Base-by-base conservation (phyloP, 345 rosid genomes). In the Dovyalis caffra region DNA sequence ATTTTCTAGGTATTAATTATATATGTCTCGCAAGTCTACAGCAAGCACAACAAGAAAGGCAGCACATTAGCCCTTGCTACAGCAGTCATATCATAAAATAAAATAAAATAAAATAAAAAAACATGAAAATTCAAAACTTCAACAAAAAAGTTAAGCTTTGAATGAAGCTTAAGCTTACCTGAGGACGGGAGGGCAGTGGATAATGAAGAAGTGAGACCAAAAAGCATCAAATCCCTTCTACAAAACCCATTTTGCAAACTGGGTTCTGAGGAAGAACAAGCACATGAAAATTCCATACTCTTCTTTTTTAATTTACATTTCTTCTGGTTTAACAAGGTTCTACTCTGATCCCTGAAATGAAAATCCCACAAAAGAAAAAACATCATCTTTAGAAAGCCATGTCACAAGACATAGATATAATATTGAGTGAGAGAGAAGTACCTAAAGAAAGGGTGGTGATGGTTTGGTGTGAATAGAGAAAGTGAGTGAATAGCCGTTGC, bases 171-270 rank as follows among this genome's bases (percentile, higher is more conserved):
- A 66, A 53, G 66, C 35, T 75, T 71, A 89, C 97, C 91, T 64
- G 90, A 34, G 80, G 79, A 26, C 6, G 90, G 90, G 5, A 87
- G 72, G 80, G 79, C 66, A 72, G 82, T 29, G 58, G 94, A 79
- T 70, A 87, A 23, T 0, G 95, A 86, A 78, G 91, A 86, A 77
- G 92, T 87, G 70, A 94, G 85, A 66, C 90, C 86, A 77, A 90
- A 80, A 16, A 92, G 68, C 74, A 87, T 21, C 79, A 94, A 84
- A 78, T 87, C 90, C 83, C 98, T 87, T 77, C 97, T 89, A 49
- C 78, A 83, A 37, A 91, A 4, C 74, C 85, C 87, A 10, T 61
- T 74, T 38, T 63, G 69, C 20, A 78, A 75, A 80, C 57, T 66
- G 77, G 84, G 75, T 47, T 76, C 87, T 58, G 63, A 73, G 20